Evolutionary conservation across 2,329 filamentous ascomycete genomes (phyloP), one percentile per base, ranked within the genome.

Genomic region (Zarea fungicola): DNA sequence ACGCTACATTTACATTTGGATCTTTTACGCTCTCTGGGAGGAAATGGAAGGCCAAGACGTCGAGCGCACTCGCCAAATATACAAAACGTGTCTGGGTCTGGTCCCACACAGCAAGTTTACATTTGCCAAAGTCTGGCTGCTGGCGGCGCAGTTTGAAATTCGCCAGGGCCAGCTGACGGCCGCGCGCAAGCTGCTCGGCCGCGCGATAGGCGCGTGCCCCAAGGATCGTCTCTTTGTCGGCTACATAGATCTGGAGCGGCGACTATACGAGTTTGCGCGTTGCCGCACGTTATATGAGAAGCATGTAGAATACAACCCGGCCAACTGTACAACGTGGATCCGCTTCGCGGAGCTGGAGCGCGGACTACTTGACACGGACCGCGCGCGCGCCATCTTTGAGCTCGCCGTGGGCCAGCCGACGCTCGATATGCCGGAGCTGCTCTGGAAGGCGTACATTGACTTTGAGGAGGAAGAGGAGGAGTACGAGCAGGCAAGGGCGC

Each of bases 361-460:
- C 28, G 90, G 88, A 1, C 76, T 99, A 6, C 91, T 96, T 62
- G 93, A 99, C 60, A 70, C 91, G 4, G 90, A 95, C 18, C 85
- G 93, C 25, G 84, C 89, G 14, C 79, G 93, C 36, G 91, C 87
- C 39, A 96, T 99, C 58, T 97, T 90, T 63, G 92, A 97, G 68
- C 76, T 97, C 23, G 92, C 89, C 3, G 85, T 96, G 52, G 76
- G 80, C 42, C 91, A 97, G 65, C 77, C 84, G 2, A 79, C 83
- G 26, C 76, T 99, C 13, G 93, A 99, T 66, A 99, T 99, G 93
- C 93, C 93, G 0, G 93, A 99, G 70, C 75, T 97, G 44, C 75
- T 97, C 2, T 99, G 93, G 93, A 97, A 97, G 71, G 84, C 90
- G 2, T 99, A 96, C 67, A 97, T 99, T 59, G 93, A 99, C 67